These are phyloP conservation scores for Phytophthora pluvialis DNA, from an alignment of 352 stramenopile species.

Conservation along the genomic window DNA sequence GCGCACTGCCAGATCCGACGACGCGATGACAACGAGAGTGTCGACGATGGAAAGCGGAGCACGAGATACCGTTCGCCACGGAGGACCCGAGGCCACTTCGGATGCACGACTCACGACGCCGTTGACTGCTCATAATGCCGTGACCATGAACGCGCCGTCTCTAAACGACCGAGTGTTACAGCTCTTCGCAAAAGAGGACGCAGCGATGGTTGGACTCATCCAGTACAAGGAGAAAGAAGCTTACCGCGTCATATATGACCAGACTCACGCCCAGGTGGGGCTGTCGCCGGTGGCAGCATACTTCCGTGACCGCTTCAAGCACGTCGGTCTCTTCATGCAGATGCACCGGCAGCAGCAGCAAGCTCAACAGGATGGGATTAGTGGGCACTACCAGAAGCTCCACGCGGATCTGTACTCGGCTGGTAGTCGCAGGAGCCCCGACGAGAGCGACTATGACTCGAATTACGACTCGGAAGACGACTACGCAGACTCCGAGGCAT, in stretches of 20 bases:
- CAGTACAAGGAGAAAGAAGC: conserved; percentile 67
- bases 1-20: conserved; percentile 16
- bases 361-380: conserved; percentile 54
- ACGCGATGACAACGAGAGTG: not conserved
- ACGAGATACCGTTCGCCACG: conserved; percentile 12
- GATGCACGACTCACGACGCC: conserved; percentile 5
- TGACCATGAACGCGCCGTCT: not conserved
- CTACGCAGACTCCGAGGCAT: conserved; percentile 17
- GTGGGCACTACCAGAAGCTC: conserved; percentile 69
- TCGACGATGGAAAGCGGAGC: conserved; percentile 1
- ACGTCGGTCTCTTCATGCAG: conserved; percentile 56
- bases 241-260: conserved; percentile 34
- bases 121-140: not conserved
- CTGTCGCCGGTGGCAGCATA: conserved; percentile 58
- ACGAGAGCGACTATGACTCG: conserved; percentile 13
- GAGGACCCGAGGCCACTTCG: conserved; percentile 8
- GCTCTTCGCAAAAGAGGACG: conserved; percentile 65
- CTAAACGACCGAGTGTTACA: conserved; percentile 42
- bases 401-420: conserved; percentile 50
- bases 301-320: conserved; percentile 75
- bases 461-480: conserved; percentile 26
- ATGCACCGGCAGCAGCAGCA: conserved; percentile 40
- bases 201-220: conserved; percentile 64
- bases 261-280: conserved; percentile 46
- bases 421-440: conserved; percentile 3